Conservation (phyloP, 257 asterid genomes). For the Cinchona pubescens region DNA sequence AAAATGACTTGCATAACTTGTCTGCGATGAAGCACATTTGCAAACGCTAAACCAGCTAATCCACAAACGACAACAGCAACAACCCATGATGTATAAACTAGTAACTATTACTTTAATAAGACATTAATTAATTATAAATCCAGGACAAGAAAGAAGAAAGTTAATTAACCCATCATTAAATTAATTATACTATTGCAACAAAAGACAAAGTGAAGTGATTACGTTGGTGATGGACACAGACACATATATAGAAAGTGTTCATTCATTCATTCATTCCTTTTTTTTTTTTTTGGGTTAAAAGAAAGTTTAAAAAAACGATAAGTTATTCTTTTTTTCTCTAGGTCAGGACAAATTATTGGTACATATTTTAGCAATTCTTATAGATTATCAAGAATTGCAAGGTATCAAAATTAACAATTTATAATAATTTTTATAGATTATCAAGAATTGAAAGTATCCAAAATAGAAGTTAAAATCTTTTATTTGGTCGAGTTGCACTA, state of each 20-base stretch:
- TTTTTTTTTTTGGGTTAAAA: too few species aligned
- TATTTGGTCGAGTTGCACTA: too few species aligned
- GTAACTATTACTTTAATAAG: not conserved
- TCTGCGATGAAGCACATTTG: slow-evolving; percentile 16
- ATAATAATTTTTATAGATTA: too few species aligned
- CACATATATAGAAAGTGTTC: not conserved
- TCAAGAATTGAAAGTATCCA: too few species aligned
- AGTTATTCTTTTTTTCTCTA: too few species aligned
- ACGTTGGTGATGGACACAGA: slow-evolving; percentile 18
- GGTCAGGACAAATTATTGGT: too few species aligned
- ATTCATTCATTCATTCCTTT: not conserved
- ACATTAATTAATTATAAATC: not conserved
- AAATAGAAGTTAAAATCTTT: too few species aligned
- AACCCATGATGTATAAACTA: not conserved
- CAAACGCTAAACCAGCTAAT: slow-evolving; percentile 37
- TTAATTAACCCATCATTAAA: not conserved
- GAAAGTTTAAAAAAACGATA: too few species aligned
- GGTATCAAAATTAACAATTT: too few species aligned
- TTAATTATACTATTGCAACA: not conserved
- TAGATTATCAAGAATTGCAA: too few species aligned
- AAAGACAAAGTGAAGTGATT: slow-evolving; percentile 5
- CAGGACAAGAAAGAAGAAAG: slow-evolving; percentile 1
- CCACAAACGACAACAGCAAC: slow-evolving; percentile 32
- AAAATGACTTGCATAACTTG: slow-evolving; percentile 45
- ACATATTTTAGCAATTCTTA: too few species aligned